Percentiles rank a stretch among this genome's conserved stretches.
These are phyloP conservation scores for Quercus wislizeni DNA, from an alignment of 306 rosid species.

Conservation along the genomic window DNA sequence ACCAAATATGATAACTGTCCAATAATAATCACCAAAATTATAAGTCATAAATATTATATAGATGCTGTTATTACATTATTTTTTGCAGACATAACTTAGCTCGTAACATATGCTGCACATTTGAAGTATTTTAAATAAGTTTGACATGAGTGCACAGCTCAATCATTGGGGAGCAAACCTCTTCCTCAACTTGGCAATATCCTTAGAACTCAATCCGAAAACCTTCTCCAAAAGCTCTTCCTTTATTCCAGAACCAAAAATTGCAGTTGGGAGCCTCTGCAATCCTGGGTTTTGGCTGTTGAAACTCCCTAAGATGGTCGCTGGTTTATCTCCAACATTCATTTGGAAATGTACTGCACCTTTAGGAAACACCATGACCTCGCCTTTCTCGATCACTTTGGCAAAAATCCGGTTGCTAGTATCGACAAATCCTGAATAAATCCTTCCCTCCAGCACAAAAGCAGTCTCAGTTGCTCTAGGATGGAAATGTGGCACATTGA, in stretches of 20 bases:
- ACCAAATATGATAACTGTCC: not conserved
- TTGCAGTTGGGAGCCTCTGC: conserved; percentile 56
- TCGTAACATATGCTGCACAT: not conserved
- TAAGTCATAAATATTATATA: not conserved
- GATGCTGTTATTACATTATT: not conserved
- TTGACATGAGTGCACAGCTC: not conserved
- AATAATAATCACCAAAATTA: not conserved
- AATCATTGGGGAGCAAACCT: conserved; percentile 44
- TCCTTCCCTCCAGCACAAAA: conserved; percentile 66
- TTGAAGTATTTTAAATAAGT: not conserved
- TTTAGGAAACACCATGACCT: conserved; percentile 89
- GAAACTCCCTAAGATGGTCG: conserved; percentile 77
- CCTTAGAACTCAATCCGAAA: conserved; percentile 67
- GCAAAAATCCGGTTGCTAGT: conserved; percentile 66
- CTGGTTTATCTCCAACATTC: conserved; percentile 84
- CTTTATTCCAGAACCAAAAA: conserved; percentile 79
- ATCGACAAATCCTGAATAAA: conserved; percentile 84
- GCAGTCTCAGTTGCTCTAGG: conserved; percentile 89
- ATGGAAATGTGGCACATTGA: conserved; percentile 79
- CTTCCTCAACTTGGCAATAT: conserved; percentile 59
- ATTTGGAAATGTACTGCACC: conserved; percentile 86
- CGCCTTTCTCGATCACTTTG: conserved; percentile 80
- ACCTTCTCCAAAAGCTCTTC: conserved; percentile 82
- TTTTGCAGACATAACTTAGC: not conserved
- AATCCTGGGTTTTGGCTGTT: conserved; percentile 93